A percentile compares a stretch with the other conserved stretches of the same genome.
phyloP scores from a whole-genome alignment of 495 filamentous ascomycete genomes.

The Aspergillus carlsbadensis region DNA sequence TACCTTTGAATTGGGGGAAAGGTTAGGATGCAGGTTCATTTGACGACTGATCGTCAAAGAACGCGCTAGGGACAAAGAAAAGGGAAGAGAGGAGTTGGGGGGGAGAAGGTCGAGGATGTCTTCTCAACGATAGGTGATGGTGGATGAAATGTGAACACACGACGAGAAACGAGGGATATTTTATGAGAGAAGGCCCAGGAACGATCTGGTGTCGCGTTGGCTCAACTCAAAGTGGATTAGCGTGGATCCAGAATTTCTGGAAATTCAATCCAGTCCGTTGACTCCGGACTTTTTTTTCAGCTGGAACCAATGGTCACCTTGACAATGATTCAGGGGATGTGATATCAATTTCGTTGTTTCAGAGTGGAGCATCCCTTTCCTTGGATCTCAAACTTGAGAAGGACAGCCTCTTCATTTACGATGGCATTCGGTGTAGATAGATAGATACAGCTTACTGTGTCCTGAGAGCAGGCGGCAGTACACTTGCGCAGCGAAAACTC shows the following conservation, averaged over 20 bases:
- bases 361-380: background rate
- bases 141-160: background rate
- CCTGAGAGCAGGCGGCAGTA: background rate
- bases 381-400: background rate
- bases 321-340: constrained; percentile 2
- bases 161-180: constrained; percentile 20
- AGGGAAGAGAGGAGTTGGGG: background rate
- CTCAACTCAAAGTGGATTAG: constrained; percentile 16
- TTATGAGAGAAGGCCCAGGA: constrained; percentile 11
- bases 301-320: constrained; percentile 1
- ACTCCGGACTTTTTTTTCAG: constrained; percentile 5
- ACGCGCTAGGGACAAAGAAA: constrained; percentile 45
- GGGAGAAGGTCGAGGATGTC: background rate
- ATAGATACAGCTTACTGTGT: background rate
- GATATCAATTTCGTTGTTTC: constrained; percentile 1
- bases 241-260: constrained; percentile 16
- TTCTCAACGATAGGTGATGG: background rate
- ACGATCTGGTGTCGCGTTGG: constrained; percentile 16
- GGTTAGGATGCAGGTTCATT: constrained; percentile 62
- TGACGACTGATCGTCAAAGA: constrained; percentile 62
- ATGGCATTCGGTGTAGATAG: background rate
- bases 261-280: background rate
- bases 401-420: background rate
- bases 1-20: constrained; percentile 52
- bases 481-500: constrained; percentile 2